Conservation (phyloP, 106 monocot species). For the Narthecium ossifragum region DNA sequence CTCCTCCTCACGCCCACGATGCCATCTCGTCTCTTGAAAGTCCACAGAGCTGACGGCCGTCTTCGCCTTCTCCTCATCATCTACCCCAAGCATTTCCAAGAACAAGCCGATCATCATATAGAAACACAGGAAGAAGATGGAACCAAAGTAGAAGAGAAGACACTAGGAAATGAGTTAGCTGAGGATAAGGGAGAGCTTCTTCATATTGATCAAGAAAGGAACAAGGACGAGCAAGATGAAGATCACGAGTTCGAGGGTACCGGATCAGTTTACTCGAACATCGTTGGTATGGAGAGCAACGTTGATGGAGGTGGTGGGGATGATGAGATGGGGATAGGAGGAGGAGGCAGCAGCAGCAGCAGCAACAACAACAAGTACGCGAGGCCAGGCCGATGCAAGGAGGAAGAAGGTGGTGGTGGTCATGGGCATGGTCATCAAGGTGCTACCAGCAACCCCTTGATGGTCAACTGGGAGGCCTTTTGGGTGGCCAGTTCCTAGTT, state of each 20-base stretch:
- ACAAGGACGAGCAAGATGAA: not conserved
- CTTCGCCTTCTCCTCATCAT: constrained; percentile 3
- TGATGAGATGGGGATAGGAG: not conserved
- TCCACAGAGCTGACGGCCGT: constrained; percentile 8
- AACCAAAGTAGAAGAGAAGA: not conserved
- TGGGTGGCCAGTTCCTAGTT: not conserved
- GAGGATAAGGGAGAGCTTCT: not conserved
- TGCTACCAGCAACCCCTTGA: not conserved
- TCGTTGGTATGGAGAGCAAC: not conserved
- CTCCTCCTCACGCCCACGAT: constrained; percentile 9
- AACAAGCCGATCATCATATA: not conserved
- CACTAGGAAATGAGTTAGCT: too few species aligned
- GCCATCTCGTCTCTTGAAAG: not conserved
- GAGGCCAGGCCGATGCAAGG: constrained; percentile 8
- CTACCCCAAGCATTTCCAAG: too few species aligned
- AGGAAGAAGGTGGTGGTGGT: not conserved
- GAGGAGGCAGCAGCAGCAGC: too few species aligned
- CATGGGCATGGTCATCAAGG: not conserved
- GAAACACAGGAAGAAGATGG: not conserved
- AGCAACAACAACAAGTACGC: too few species aligned
- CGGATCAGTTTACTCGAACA: not conserved
- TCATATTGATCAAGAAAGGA: too few species aligned
- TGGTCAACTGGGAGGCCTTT: not conserved
- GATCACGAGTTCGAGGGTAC: too few species aligned
- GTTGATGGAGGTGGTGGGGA: not conserved